Conservation (phyloP, 129 eudicot species). For the Ambrosia trifida region DNA sequence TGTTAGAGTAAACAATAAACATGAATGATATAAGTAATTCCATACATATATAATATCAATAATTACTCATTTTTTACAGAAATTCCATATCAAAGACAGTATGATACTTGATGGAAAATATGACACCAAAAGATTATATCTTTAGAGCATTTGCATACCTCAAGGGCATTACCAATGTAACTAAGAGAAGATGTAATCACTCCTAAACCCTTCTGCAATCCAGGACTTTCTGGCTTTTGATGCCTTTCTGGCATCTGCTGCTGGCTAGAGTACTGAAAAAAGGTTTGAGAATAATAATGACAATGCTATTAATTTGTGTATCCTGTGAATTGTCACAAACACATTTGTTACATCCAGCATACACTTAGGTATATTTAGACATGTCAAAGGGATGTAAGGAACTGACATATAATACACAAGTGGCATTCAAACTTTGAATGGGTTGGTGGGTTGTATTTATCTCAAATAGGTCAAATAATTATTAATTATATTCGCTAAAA, state of each 20-base stretch:
- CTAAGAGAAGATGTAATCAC: constrained; percentile 66
- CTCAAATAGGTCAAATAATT: background rate
- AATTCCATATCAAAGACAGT: background rate
- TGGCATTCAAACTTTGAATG: background rate
- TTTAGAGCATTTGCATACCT: constrained; percentile 38
- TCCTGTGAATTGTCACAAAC: background rate
- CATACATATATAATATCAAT: background rate
- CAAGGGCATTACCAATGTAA: constrained; percentile 75
- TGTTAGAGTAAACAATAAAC: constrained; percentile 25
- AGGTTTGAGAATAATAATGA: background rate
- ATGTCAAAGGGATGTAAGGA: background rate
- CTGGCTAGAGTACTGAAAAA: constrained; percentile 46
- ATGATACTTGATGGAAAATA: background rate
- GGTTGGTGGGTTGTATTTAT: background rate
- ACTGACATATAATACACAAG: background rate
- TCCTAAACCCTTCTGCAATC: constrained; percentile 67
- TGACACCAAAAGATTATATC: background rate
- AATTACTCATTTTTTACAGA: background rate
- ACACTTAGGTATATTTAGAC: background rate
- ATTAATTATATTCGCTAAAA: background rate
- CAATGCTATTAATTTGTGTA: background rate
- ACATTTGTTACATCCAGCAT: background rate
- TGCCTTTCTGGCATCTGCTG: constrained; percentile 42
- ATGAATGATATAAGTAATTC: background rate
- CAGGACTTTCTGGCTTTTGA: constrained; percentile 55